Percentiles rank a stretch among this genome's conserved stretches.
Evolutionary conservation across 257 asterid species (phyloP).

Genomic region (Solanum piurae): DNA sequence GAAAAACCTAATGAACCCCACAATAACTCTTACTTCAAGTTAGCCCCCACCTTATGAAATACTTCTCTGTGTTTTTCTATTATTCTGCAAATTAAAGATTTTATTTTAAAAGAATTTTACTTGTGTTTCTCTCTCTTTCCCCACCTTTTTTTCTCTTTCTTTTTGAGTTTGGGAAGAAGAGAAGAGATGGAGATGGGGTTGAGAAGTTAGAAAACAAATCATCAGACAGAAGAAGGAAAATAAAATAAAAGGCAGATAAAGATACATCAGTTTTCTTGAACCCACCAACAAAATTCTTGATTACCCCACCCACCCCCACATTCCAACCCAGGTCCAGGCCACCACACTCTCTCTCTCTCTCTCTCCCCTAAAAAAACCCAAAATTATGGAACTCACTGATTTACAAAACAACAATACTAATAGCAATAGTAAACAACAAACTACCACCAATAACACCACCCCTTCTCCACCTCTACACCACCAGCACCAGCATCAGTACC

Average conservation of each 20-base stretch:
- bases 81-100: neutral
- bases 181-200: conserved; percentile 16
- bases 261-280: conserved; percentile 25
- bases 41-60: conserved; percentile 9
- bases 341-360: neutral
- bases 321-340: conserved; percentile 1
- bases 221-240: conserved; percentile 2
- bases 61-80: neutral
- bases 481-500: conserved; percentile 10
- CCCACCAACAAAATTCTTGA: conserved; percentile 46
- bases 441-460: conserved; percentile 14
- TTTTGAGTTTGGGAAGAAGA: neutral
- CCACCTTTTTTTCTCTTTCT: conserved; percentile 6
- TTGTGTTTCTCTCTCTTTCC: neutral
- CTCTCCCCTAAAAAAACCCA: neutral
- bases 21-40: conserved; percentile 12
- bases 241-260: conserved; percentile 1
- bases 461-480: conserved; percentile 20
- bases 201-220: conserved; percentile 4
- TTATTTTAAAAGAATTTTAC: neutral
- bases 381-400: conserved; percentile 49
- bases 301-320: conserved; percentile 26
- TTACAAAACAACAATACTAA: conserved; percentile 19
- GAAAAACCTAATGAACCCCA: conserved; percentile 19
- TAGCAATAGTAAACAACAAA: neutral